Conservation (phyloP, 179 eudicot genomes). For the Beta lomatogona region DNA sequence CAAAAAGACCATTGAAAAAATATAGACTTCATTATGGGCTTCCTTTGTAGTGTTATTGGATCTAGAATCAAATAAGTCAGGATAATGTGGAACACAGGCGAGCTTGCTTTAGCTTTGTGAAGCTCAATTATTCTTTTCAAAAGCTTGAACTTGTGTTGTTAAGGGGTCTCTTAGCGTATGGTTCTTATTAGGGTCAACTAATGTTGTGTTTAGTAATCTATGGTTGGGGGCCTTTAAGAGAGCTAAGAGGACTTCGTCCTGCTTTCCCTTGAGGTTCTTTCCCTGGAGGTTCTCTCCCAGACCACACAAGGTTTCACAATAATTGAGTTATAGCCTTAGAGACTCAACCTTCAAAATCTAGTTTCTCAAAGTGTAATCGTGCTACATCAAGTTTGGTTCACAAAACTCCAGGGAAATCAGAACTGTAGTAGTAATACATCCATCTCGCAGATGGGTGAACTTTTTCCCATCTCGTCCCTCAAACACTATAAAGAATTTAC, state of each 20-base stretch:
- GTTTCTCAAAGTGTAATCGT: not conserved
- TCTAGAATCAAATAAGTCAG: not conserved
- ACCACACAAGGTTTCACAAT: conserved; percentile 1
- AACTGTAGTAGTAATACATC: not conserved
- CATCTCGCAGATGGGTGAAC: too few species aligned
- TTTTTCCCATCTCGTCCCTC: too few species aligned
- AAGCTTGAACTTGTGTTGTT: not conserved
- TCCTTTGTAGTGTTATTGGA: not conserved
- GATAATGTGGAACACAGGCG: not conserved
- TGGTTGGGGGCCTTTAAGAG: not conserved
- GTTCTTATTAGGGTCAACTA: not conserved
- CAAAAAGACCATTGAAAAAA: not conserved
- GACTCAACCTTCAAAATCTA: not conserved
- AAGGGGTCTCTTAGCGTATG: not conserved
- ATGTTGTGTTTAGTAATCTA: not conserved
- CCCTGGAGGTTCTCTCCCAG: not conserved
- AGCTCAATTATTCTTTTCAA: not conserved
- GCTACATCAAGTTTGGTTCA: too few species aligned
- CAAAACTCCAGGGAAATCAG: not conserved
- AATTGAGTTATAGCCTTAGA: not conserved
- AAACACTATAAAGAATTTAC: too few species aligned
- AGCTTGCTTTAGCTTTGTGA: not conserved
- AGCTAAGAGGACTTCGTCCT: not conserved
- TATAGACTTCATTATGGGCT: not conserved
- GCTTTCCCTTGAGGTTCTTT: not conserved